Conservation (phyloP, 1,139 yeast genomes). For the Suhomyces taliae region DNA sequence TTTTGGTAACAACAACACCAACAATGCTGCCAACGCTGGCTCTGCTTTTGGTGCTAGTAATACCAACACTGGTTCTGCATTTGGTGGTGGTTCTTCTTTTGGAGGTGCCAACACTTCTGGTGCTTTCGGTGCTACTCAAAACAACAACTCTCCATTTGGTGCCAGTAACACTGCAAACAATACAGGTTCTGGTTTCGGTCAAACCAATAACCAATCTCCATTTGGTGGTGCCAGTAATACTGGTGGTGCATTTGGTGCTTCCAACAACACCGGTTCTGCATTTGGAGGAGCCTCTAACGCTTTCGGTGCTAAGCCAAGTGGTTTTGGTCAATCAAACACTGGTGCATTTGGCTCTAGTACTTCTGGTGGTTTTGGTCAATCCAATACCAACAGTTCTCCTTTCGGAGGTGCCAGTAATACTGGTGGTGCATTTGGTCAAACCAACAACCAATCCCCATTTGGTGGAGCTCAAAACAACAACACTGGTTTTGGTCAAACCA, state of each 20-base stretch:
- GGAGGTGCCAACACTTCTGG: conserved; percentile 18
- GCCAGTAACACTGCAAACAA: conserved; percentile 4
- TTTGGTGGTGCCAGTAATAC: conserved; percentile 14
- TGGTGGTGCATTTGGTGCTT: conserved; percentile 20
- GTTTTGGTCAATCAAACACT: conserved; percentile 17
- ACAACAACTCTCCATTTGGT: conserved; percentile 16
- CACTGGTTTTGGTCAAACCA: conserved; percentile 13
- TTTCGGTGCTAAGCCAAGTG: conserved; percentile 18
- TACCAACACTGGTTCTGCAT: conserved; percentile 10
- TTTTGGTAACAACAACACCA: conserved; percentile 27
- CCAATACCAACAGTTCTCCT: conserved; percentile 5
- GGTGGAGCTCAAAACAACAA: conserved; percentile 16
- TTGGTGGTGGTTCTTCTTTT: conserved; percentile 18
- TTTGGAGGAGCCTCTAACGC: conserved; percentile 18
- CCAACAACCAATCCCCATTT: conserved; percentile 16
- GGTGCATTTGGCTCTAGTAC: conserved; percentile 21
- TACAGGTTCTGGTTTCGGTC: conserved; percentile 19
- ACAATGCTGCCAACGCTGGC: conserved; percentile 13
- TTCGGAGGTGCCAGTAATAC: conserved; percentile 17
- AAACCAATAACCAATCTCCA: conserved; percentile 13
- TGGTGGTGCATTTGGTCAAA: conserved; percentile 19
- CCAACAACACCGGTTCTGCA: conserved; percentile 21
- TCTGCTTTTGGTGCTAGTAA: conserved; percentile 24
- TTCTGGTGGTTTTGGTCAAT: conserved; percentile 12
- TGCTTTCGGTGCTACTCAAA: conserved; percentile 5